Conservation (phyloP, 768 basidiomycete genomes). For the Lactarius hengduanensis region DNA sequence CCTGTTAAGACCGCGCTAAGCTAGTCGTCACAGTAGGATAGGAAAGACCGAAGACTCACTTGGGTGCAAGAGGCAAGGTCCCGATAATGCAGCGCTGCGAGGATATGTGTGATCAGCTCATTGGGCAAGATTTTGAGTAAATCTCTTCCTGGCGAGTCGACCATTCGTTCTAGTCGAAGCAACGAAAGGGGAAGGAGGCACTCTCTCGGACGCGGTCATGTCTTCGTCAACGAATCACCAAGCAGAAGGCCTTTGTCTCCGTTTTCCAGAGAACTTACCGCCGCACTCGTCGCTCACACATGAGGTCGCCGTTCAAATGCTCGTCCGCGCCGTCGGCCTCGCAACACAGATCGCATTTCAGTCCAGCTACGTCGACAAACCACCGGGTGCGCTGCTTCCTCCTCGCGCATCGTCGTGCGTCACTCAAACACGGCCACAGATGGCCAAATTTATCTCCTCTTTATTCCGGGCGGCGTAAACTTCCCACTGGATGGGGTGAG, state of each 20-base stretch:
- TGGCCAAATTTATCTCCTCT: constrained; percentile 65
- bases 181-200: background rate
- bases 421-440: constrained; percentile 41
- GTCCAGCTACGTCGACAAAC: constrained; percentile 79
- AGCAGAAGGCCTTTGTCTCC: constrained; percentile 63
- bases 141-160: background rate
- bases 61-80: constrained; percentile 13
- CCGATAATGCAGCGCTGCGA: constrained; percentile 5
- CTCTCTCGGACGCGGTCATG: background rate
- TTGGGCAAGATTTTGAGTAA: constrained; percentile 1
- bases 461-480: constrained; percentile 53
- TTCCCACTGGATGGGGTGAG: constrained; percentile 79
- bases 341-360: constrained; percentile 60
- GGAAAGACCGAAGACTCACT: background rate
- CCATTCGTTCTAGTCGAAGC: background rate
- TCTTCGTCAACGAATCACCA: constrained; percentile 33
- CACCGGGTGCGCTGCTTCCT: constrained; percentile 46
- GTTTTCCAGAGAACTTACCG: constrained; percentile 65
- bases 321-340: constrained; percentile 56
- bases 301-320: constrained; percentile 59
- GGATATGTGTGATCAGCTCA: constrained; percentile 10
- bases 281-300: constrained; percentile 53
- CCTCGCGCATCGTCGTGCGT: background rate
- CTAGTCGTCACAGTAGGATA: background rate
- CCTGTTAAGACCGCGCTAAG: background rate